Percentiles rank a stretch among this genome's conserved stretches.
Conservation (phyloP, 2,329 filamentous ascomycete genomes). For the Colletotrichum sp. region DNA sequence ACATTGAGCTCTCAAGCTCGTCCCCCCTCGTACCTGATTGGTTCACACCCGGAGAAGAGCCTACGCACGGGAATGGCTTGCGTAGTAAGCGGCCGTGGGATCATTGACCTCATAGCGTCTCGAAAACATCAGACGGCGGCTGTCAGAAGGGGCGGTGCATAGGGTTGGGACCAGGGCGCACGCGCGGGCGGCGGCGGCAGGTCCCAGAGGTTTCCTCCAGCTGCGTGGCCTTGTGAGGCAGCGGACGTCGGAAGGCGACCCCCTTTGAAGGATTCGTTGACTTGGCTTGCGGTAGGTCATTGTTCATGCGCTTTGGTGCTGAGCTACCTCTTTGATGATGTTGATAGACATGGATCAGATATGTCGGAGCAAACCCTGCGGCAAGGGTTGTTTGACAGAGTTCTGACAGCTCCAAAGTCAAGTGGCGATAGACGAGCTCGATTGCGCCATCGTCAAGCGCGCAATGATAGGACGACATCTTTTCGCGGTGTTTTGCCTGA, state of each 20-base stretch:
- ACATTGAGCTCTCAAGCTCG: background rate
- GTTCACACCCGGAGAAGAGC: background rate
- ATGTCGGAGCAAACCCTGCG: background rate
- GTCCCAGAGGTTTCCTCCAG: background rate
- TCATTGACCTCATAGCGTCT: constrained; percentile 11
- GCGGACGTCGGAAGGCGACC: background rate
- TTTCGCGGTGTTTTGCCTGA: background rate
- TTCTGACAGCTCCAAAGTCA: background rate
- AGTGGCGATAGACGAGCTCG: background rate
- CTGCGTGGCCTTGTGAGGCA: background rate
- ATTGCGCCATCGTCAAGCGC: background rate
- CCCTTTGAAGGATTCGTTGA: background rate
- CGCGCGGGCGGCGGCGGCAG: background rate
- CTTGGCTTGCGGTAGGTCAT: background rate
- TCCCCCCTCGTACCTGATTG: background rate
- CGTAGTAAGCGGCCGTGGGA: background rate
- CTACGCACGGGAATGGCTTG: constrained; percentile 6
- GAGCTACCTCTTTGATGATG: background rate
- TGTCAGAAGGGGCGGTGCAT: constrained; percentile 6
- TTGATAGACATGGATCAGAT: background rate
- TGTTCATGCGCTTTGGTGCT: background rate
- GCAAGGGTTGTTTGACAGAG: background rate
- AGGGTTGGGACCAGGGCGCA: background rate
- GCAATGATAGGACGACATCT: background rate
- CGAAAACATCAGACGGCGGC: constrained; percentile 18